Conservation (phyloP, 2,329 filamentous ascomycete species). For the Xylariaceae sp. region DNA sequence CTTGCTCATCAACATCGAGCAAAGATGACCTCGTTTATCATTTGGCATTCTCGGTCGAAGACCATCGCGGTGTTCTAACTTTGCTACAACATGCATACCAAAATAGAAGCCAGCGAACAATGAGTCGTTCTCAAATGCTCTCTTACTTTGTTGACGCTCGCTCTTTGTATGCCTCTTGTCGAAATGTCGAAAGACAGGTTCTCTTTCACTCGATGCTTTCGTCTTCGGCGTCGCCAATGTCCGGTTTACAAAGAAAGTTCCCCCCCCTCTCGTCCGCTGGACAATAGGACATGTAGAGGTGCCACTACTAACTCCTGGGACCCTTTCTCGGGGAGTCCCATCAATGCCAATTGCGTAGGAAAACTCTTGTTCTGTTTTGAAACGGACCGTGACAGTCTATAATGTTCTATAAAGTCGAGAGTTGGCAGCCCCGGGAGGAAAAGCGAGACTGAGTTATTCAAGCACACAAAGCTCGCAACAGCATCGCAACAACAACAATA, state of each 20-base stretch:
- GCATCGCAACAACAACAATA: too few relatives aligned
- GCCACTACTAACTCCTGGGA: too few relatives aligned
- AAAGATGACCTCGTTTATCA: not conserved
- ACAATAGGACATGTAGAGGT: too few relatives aligned
- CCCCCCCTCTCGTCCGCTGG: not conserved
- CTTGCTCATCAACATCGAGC: not conserved
- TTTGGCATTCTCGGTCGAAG: too few relatives aligned
- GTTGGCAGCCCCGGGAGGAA: too few relatives aligned
- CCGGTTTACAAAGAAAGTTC: conserved; percentile 8
- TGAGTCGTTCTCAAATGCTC: not conserved
- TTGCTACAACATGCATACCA: not conserved
- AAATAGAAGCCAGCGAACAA: conserved; percentile 1
- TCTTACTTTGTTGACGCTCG: conserved; percentile 10
- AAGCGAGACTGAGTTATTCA: too few relatives aligned
- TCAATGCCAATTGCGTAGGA: not conserved
- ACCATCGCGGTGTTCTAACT: too few relatives aligned
- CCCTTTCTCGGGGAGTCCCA: not conserved
- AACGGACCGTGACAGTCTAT: too few relatives aligned
- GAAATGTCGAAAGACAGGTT: not conserved
- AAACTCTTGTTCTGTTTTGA: not conserved
- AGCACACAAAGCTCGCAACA: too few relatives aligned
- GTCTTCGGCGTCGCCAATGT: not conserved
- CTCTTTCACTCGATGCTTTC: conserved; percentile 12
- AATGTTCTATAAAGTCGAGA: too few relatives aligned
- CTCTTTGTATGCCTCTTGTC: conserved; percentile 3